Base-by-base conservation (phyloP, 2,329 filamentous ascomycete species). In the Cadophora sp. region DNA sequence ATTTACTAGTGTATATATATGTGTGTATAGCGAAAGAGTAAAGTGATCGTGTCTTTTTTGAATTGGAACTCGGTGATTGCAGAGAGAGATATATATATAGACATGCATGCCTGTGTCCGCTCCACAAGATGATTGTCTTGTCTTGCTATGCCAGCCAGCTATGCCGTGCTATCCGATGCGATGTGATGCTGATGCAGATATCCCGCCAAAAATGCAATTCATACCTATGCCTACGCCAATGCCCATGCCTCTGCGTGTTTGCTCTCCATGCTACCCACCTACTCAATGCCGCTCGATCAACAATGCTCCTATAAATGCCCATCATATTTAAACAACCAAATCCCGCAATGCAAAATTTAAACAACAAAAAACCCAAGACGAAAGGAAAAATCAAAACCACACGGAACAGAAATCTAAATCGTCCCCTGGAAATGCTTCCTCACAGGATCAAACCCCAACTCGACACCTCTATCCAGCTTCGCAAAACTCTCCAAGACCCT, bases 401-500 rank as follows among this genome's bases (percentile, higher is more conserved):
- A 20, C 8, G 5, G 43, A n/a, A 16, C n/a, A 9, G 11, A 39
- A 48, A 48, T 22, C 27, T 30, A 65, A 36, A 65, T 53, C 36
- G 36, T 45, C 18, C 64, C 64, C 64, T 66, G 58, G 14, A 55
- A 69, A 67, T 58, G 67, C 11, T 62, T 55, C 7, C 47, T 56
- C 71, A 72, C 73, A 2, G 66, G 24, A 67, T 74, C 67, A 36
- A 62, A 67, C 4, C 14, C 73, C 56, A 78, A 78, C 20, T 70
- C 70, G 33, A 71, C 72, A 4, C 78, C 74, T 51, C 78, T 76
- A 64, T 85, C 83, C 51, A 78, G 66, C 41, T 79, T 79, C 2
- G 76, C 76, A 11, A 85, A 72, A 22, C 80, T 77, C 71, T 81
- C 79, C 20, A 81, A 53, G 0, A 81, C 69, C 5, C 78, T 70